A percentile compares a stretch with the other conserved stretches of the same genome.
These are phyloP conservation scores for Neofusicoccum cordaticola DNA, from an alignment of 2,329 filamentous ascomycete genomes.

Conservation along the genomic window DNA sequence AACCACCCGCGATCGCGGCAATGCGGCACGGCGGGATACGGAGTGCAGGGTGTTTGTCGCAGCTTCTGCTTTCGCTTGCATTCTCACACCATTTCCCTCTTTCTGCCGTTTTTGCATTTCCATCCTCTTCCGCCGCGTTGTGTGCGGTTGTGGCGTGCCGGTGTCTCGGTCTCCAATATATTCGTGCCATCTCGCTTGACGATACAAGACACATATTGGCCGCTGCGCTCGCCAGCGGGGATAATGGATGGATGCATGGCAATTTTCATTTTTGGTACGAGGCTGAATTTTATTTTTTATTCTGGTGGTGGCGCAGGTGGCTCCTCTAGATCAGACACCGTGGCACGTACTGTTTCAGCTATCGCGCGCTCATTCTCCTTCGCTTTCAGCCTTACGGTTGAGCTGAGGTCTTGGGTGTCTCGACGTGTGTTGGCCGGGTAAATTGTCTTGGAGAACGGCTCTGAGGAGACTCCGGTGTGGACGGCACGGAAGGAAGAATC, in stretches of 20 bases:
- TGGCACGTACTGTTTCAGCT: not conserved
- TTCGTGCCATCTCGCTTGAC: not conserved
- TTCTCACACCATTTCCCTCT: too few species aligned
- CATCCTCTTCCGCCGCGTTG: not conserved
- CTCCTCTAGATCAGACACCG: not conserved
- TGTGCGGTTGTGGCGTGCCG: not conserved
- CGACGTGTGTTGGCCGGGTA: not conserved
- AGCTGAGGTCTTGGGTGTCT: too few species aligned
- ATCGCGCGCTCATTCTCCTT: too few species aligned
- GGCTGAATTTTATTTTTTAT: not conserved
- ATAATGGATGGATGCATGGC: not conserved
- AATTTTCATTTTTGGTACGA: not conserved
- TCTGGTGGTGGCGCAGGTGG: not conserved
- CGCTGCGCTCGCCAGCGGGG: too few species aligned
- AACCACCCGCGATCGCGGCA: too few species aligned
- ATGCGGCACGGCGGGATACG: too few species aligned
- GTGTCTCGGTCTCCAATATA: not conserved
- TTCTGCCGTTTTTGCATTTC: not conserved
- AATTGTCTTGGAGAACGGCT: not conserved
- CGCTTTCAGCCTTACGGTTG: not conserved
- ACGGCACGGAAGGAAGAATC: not conserved
- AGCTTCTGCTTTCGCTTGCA: too few species aligned
- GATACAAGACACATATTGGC: not conserved
- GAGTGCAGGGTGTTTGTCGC: too few species aligned
- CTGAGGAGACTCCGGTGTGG: not conserved